A percentile compares a stretch with the other conserved stretches of the same genome.
Evolutionary conservation across 257 asterid genomes (phyloP).

Genomic region (Fraxinus americana): DNA sequence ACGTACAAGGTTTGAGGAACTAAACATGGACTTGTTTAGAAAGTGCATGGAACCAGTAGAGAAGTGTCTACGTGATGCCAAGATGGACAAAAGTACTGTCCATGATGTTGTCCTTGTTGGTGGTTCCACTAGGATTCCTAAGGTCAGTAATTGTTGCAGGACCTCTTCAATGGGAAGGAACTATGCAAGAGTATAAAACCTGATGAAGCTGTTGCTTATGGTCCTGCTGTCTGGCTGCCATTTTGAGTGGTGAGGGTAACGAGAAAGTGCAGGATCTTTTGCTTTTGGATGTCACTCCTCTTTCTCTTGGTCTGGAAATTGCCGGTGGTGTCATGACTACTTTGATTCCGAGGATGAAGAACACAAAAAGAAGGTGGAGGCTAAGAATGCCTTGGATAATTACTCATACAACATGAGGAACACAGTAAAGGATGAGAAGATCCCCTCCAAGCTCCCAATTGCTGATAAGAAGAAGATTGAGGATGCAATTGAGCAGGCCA

Average conservation of each 20-base stretch:
- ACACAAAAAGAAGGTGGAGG: no score
- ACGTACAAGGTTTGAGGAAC: slow-evolving; percentile 3
- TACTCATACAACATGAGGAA: no score
- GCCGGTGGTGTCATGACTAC: no score
- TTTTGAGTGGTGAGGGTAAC: slow-evolving; percentile 6
- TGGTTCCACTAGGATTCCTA: slow-evolving; percentile 2
- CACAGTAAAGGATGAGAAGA: no score
- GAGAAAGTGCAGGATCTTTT: slow-evolving; percentile 1
- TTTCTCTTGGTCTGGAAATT: no score
- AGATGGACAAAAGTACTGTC: slow-evolving; percentile 1
- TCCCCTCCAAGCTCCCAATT: no score
- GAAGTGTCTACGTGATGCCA: slow-evolving; percentile 2
- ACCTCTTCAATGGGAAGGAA: not conserved
- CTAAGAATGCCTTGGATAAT: no score
- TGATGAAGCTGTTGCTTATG: slow-evolving; percentile 5
- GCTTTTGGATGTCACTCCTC: not conserved
- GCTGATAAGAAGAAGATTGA: no score
- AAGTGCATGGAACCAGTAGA: slow-evolving; percentile 9
- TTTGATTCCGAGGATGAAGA: no score
- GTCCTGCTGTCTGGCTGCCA: not conserved
- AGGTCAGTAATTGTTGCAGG: slow-evolving; percentile 1
- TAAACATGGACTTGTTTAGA: slow-evolving; percentile 2
- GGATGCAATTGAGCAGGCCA: no score
- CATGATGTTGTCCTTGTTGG: slow-evolving; percentile 10
- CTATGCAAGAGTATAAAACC: slow-evolving; percentile 1